phyloP scores from a whole-genome alignment of 176 grass and related monocot genomes.

The Triticum turgidum region DNA sequence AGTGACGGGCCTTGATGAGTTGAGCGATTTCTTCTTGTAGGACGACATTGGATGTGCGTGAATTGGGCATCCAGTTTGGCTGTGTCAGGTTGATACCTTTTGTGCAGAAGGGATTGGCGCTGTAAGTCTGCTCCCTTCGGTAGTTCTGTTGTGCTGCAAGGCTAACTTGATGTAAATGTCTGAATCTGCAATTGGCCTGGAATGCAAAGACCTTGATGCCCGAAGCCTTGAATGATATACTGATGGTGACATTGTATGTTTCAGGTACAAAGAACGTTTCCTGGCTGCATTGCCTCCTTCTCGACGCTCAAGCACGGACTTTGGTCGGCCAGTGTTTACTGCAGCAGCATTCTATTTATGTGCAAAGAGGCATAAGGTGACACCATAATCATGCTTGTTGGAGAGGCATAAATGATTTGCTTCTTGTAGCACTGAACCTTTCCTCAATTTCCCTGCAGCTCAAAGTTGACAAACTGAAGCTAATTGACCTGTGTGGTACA shows the following conservation, averaged over 20 bases:
- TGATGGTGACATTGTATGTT: not conserved
- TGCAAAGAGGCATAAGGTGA: conserved; percentile 91
- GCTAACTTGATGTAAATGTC: not conserved
- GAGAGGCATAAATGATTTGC: not conserved
- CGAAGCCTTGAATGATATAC: not conserved
- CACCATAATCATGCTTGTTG: not conserved
- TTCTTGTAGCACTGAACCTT: conserved; percentile 22
- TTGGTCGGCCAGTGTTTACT: conserved; percentile 80
- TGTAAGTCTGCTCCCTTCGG: conserved; percentile 47
- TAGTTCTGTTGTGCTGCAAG: not conserved
- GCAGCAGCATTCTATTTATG: conserved; percentile 93
- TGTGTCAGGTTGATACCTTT: conserved; percentile 93
- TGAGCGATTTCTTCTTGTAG: conserved; percentile 33
- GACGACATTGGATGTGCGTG: conserved; percentile 62
- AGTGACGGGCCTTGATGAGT: not conserved
- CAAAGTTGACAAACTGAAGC: conserved; percentile 92
- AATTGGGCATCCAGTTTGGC: conserved; percentile 91
- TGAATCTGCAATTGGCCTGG: not conserved
- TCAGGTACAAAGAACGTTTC: conserved; percentile 89
- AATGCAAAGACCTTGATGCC: not conserved
- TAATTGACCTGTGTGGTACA: conserved; percentile 84
- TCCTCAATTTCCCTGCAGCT: conserved; percentile 46
- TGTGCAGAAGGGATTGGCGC: conserved; percentile 74
- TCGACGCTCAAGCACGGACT: conserved; percentile 74
- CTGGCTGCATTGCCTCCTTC: conserved; percentile 75